These are phyloP conservation scores for Limnanthes douglasii DNA, from an alignment of 345 rosid genomes.

Conservation along the genomic window DNA sequence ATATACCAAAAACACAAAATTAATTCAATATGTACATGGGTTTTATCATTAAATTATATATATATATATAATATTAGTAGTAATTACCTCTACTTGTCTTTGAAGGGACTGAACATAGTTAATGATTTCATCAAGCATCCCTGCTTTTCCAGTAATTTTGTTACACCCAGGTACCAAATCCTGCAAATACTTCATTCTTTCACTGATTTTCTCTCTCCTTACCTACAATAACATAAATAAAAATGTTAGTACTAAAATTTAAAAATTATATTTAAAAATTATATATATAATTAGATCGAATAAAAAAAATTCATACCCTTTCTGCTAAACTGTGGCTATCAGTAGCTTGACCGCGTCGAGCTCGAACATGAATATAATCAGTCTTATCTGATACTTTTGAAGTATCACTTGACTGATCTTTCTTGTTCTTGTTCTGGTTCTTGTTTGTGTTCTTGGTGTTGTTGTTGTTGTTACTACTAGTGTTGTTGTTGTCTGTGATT, in stretches of 20 bases:
- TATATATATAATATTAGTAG: no score
- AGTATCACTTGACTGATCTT: conserved; percentile 40
- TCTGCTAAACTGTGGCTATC: conserved; percentile 98
- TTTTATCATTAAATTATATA: no score
- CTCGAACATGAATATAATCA: conserved; percentile 93
- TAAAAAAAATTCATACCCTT: conserved; percentile 36
- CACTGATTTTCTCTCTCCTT: conserved; percentile 89
- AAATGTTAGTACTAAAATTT: conserved; percentile 1
- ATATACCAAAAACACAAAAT: no score
- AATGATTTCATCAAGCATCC: conserved; percentile 94
- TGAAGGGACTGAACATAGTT: conserved; percentile 96
- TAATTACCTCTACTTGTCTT: conserved; percentile 95
- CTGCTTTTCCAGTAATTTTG: conserved; percentile 80
- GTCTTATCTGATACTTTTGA: conserved; percentile 52
- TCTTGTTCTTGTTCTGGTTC: conserved; percentile 23
- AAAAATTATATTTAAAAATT: background rate
- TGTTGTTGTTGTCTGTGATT: conserved; percentile 30
- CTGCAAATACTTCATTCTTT: conserved; percentile 85
- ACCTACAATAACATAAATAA: conserved; percentile 27
- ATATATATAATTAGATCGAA: background rate
- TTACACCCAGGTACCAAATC: conserved; percentile 95
- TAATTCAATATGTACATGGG: no score
- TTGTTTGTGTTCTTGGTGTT: conserved; percentile 15
- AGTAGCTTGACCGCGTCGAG: conserved; percentile 96
- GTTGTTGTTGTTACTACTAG: conserved; percentile 18